Evolutionary conservation across 2,329 filamentous ascomycete species (phyloP), one percentile per base, ranked within the genome.

Genomic region (Canariomyces notabilis): DNA sequence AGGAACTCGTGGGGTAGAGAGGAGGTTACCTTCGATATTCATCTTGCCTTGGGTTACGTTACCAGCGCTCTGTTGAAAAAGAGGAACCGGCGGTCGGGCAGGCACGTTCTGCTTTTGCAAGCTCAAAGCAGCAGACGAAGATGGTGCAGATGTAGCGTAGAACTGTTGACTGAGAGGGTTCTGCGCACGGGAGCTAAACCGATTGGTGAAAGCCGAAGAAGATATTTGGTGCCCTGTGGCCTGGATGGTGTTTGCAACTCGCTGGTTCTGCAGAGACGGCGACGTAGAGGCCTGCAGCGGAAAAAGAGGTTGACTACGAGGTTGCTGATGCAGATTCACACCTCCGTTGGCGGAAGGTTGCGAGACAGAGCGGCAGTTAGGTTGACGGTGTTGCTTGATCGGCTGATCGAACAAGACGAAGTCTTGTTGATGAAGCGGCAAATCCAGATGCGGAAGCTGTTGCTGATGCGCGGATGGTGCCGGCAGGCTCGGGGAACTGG

Each of bases 331-430:
- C 57, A 64, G 67, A 61, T 74, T 67, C 68, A 68, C 63, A 68
- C 59, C 68, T 72, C 64, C 59, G 56, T 53, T 53, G 56, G 58
- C 51, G 42, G 57, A 59, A 60, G 65, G 62, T 61, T 70, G 67
- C 51, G 65, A 65, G 53, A 61, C 62, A 56, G 67, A 54, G 42
- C 51, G 50, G 37, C 64, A 66, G 46, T 63, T 73, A 73, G 58
- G 69, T 71, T 59, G 67, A 65, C 61, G 61, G 61, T 59, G 68
- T 55, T 49, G 60, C 60, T 70, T 65, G 63, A 62, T 58, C 51
- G 71, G 74, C 52, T 73, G 71, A 66, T 78, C 75, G 82, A 83
- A 87, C 75, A 89, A 80, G 71, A 87, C 82, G 67, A 89, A 89
- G 82, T 89, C 85, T 75, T 83, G 76, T 62, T 78, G 78, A 48